phyloP scores from a whole-genome alignment of 2,329 filamentous ascomycete species.

The Phaeosphaeriaceae sp. region DNA sequence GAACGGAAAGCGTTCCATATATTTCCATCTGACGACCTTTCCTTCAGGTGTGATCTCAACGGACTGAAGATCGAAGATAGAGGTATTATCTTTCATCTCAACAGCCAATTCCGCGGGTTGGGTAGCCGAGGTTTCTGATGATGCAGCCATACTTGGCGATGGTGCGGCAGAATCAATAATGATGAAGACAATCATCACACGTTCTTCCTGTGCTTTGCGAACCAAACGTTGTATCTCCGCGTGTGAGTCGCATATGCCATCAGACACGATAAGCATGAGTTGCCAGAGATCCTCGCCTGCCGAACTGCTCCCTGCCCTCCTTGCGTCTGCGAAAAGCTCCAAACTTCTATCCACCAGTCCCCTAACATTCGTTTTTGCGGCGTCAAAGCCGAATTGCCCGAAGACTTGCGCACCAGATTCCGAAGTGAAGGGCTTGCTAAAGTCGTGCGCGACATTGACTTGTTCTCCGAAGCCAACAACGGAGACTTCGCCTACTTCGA shows the following conservation, averaged over 20 bases:
- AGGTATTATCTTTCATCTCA: slow-evolving; percentile 61
- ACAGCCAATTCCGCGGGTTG: slow-evolving; percentile 26
- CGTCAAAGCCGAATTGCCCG: slow-evolving; percentile 82
- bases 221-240: slow-evolving; percentile 82
- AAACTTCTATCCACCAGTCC: slow-evolving; percentile 79
- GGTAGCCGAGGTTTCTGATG: slow-evolving; percentile 6
- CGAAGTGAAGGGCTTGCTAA: slow-evolving; percentile 79
- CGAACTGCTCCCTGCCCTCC: slow-evolving; percentile 60
- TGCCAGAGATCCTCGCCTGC: slow-evolving; percentile 84
- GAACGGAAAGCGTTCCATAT: slow-evolving; percentile 96
- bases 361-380: slow-evolving; percentile 84
- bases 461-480: slow-evolving; percentile 87
- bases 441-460: slow-evolving; percentile 84
- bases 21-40: slow-evolving; percentile 81
- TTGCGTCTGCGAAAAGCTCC: slow-evolving; percentile 78
- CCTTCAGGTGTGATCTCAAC: slow-evolving; percentile 77
- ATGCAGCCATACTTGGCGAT: slow-evolving; percentile 9
- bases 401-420: slow-evolving; percentile 85
- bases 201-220: slow-evolving; percentile 85
- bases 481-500: slow-evolving; percentile 93
- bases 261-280: slow-evolving; percentile 87
- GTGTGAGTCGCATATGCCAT: slow-evolving; percentile 91
- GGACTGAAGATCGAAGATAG: slow-evolving; percentile 87
- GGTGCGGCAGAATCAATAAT: slow-evolving; percentile 74
- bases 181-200: slow-evolving; percentile 98